Conservation (phyloP, 192 early-diverging fungal genomes). For the Coemansia asiatica region DNA sequence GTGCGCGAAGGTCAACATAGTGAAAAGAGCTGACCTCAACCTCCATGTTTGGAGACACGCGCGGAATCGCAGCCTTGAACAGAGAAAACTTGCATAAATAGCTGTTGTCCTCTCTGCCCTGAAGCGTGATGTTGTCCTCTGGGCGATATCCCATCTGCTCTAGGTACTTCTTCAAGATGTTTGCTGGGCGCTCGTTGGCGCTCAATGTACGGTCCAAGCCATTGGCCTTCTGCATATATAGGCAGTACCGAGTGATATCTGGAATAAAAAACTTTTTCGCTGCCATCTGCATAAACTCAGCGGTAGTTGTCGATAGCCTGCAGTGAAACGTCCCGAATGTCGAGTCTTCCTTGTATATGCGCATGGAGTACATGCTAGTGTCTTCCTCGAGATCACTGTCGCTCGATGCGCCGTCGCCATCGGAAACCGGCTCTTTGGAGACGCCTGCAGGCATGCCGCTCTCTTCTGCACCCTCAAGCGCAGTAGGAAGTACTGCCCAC, state of each 20-base stretch:
- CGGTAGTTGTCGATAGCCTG: slow-evolving; percentile 65
- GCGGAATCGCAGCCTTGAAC: slow-evolving; percentile 57
- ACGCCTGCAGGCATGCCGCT: slow-evolving; percentile 21
- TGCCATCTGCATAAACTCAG: slow-evolving; percentile 71
- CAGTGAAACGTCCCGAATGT: slow-evolving; percentile 80
- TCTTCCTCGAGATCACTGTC: slow-evolving; percentile 43
- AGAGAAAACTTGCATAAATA: slow-evolving; percentile 82
- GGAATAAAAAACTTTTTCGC: slow-evolving; percentile 81
- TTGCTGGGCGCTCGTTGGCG: slow-evolving; percentile 68
- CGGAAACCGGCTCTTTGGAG: slow-evolving; percentile 30
- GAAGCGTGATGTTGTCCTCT: slow-evolving; percentile 72
- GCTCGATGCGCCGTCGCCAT: slow-evolving; percentile 31
- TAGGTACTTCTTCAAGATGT: slow-evolving; percentile 70
- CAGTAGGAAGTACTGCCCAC: slow-evolving; percentile 66
- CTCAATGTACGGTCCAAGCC: slow-evolving; percentile 69
- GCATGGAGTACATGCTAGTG: slow-evolving; percentile 60
- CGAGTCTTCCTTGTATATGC: slow-evolving; percentile 75
- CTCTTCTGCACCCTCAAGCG: slow-evolving; percentile 41
- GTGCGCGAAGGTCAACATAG: slow-evolving; percentile 68
- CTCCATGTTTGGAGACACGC: slow-evolving; percentile 55
- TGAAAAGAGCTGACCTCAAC: slow-evolving; percentile 56
- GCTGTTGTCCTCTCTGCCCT: slow-evolving; percentile 84
- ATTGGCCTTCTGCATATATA: slow-evolving; percentile 52
- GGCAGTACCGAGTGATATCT: slow-evolving; percentile 61
- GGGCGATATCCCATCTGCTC: slow-evolving; percentile 79